Evolutionary conservation across 371 early-diverging fungal genomes (phyloP), one percentile per base, ranked within the genome.

Genomic region (Mucor racemosus): DNA sequence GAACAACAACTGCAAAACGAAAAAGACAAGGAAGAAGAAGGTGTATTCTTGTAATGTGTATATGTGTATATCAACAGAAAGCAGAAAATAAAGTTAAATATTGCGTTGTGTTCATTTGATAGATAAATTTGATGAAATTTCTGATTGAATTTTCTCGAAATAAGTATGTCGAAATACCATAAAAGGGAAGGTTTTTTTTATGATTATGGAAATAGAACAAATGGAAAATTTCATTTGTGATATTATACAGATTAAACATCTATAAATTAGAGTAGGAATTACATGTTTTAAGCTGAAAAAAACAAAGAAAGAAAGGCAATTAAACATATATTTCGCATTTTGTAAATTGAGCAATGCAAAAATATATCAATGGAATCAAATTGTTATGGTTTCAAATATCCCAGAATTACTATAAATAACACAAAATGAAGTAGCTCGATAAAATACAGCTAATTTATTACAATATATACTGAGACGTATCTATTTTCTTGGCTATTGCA

Each of bases 51-150:
- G n/a, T 44, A 44, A n/a, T 5, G 17, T 6, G 44, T 44, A 26
- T 26, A 26, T 26, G 3, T 44, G 8, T 44, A 44, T 44, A 44
- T 17, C 44, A 42, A n/a, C 44, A 44, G 44, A 44, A 44, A 17
- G 44, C 17, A 44, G 44, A 44, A 44, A 44, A 44, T 44, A 44
- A 44, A 44, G 44, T 44, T 44, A 44, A 44, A 44, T n/a, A 17
- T 6, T 44, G 44, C 17, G 44, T 44, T 44, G 44, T 7, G 44
- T 44, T 44, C n/a, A 44, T 44, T 44, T n/a, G 3, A 26, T 44
- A 17, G 17, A 44, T 17, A 44, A 44, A 17, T 42, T 44, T 26
- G 26, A 26, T 26, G 1, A 1, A 44, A 44, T 8, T 9, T 44
- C 17, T 44, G 44, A 44, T 0, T 44, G 17, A 44, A 17, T 15